These are phyloP conservation scores for Penicillium rolfsii DNA, from an alignment of 2,329 filamentous ascomycete genomes.

Conservation along the genomic window DNA sequence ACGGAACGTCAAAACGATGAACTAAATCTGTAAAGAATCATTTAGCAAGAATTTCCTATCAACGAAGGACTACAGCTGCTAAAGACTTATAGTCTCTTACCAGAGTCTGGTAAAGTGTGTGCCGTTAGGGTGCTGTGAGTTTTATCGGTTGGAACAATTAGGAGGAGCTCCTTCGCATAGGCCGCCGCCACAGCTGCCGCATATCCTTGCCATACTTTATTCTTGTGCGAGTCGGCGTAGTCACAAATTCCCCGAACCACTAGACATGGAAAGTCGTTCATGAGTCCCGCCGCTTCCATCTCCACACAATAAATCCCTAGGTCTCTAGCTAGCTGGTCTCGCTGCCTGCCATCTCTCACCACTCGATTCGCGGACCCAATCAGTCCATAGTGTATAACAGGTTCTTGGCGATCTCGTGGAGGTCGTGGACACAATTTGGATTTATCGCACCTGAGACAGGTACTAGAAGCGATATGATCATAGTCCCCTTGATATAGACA, in stretches of 20 bases:
- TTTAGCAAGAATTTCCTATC: neutral
- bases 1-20: neutral
- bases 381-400: neutral
- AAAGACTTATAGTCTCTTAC: neutral
- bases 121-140: neutral
- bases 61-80: neutral
- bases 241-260: neutral
- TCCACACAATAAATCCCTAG: neutral
- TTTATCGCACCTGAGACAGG: slow-evolving; percentile 18
- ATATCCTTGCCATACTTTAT: neutral
- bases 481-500: slow-evolving; percentile 18
- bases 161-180: neutral
- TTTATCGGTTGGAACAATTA: neutral
- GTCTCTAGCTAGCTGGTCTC: neutral
- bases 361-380: neutral
- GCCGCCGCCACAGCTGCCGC: neutral
- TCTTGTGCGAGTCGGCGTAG: neutral
- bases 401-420: neutral
- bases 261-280: neutral
- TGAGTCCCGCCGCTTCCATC: neutral
- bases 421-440: neutral
- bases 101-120: neutral
- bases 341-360: neutral
- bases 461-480: slow-evolving; percentile 20
- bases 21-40: neutral